These are phyloP conservation scores for Solanum megistacrolobum DNA, from an alignment of 257 asterid genomes.

Conservation along the genomic window DNA sequence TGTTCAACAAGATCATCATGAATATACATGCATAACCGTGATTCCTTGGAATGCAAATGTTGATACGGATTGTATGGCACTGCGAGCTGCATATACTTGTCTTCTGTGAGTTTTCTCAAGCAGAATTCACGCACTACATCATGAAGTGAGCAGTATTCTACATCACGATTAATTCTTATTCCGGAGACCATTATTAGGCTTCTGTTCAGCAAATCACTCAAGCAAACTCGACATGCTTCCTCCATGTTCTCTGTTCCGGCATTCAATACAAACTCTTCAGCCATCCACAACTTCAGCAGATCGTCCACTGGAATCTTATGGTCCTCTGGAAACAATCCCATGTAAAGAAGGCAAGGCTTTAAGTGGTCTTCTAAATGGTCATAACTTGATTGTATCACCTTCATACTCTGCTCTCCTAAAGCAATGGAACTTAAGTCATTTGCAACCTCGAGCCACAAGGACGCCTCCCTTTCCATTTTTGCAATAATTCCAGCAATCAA, in stretches of 20 bases:
- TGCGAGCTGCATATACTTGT: background rate
- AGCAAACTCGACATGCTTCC: background rate
- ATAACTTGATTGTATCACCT: too few relatives aligned
- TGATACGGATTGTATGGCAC: background rate
- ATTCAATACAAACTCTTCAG: background rate
- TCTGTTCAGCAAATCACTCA: background rate
- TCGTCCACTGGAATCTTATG: too few relatives aligned
- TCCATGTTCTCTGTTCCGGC: background rate
- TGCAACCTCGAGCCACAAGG: too few relatives aligned
- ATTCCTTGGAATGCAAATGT: background rate
- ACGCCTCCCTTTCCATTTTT: too few relatives aligned
- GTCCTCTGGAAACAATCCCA: too few relatives aligned
- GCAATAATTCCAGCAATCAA: too few relatives aligned
- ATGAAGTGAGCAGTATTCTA: background rate
- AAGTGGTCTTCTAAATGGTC: too few relatives aligned
- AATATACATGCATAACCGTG: background rate
- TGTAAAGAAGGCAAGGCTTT: too few relatives aligned
- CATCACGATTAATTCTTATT: background rate
- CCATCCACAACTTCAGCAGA: too few relatives aligned
- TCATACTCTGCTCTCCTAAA: too few relatives aligned
- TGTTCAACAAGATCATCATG: too few relatives aligned
- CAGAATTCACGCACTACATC: background rate
- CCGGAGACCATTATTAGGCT: background rate
- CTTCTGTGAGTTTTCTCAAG: background rate
- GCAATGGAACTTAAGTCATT: too few relatives aligned